Evolutionary conservation across 2,329 filamentous ascomycete genomes (phyloP).

Genomic region (Cladosporium halotolerans): DNA sequence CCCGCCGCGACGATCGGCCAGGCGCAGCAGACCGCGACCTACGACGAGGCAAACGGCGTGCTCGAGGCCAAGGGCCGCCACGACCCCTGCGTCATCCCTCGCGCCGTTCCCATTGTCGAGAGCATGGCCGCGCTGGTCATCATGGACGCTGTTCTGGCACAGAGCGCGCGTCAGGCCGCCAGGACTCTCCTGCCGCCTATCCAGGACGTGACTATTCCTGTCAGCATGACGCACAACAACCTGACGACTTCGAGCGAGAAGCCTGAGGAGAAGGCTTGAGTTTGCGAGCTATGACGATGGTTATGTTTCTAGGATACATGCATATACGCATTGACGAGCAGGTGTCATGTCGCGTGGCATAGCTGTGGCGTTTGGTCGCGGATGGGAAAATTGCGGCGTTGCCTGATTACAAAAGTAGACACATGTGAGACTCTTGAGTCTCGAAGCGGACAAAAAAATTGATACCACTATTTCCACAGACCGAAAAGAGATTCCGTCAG

Average conservation of each 20-base stretch:
- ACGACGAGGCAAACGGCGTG: conserved; percentile 67
- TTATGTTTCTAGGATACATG: background rate
- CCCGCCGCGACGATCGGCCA: conserved; percentile 88
- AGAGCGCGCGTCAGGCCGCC: conserved; percentile 58
- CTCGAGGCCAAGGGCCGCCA: conserved; percentile 90
- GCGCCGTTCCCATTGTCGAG: conserved; percentile 81
- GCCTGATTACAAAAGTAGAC: background rate
- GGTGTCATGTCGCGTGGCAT: background rate
- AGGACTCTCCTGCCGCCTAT: conserved; percentile 30
- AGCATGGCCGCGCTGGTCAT: conserved; percentile 83
- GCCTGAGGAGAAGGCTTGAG: conserved; percentile 2
- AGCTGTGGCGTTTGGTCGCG: background rate
- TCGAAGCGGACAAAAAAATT: no score
- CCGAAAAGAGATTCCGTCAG: no score
- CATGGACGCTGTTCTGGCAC: conserved; percentile 79
- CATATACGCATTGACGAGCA: background rate
- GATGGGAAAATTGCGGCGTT: background rate
- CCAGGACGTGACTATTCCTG: conserved; percentile 10
- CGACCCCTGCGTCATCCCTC: conserved; percentile 85
- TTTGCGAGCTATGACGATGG: background rate
- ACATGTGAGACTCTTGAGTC: no score
- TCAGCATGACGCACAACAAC: conserved; percentile 21
- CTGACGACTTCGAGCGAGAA: conserved; percentile 16
- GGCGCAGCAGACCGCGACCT: conserved; percentile 76
- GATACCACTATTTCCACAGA: no score